Evolutionary conservation across 2,329 filamentous ascomycete species (phyloP), one percentile per base, ranked within the genome.

Genomic region (Trichoderma lentiforme): DNA sequence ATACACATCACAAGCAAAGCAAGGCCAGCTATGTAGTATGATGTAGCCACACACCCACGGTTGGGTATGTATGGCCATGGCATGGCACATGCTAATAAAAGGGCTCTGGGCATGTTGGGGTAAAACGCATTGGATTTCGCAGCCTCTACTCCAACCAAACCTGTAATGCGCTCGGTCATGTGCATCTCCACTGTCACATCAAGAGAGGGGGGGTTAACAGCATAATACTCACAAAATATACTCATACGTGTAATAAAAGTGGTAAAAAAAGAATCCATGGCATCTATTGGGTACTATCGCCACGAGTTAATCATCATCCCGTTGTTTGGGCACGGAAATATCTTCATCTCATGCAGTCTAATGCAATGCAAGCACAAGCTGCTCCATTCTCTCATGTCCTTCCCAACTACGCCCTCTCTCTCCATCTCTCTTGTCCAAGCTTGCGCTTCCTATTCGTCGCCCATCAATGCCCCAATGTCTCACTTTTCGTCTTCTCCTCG

Each of bases 261-360:
- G 14, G 34, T 36, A 36, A 36, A 36, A 36, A 36, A 36, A 36
- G 34, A 43, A 43, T n/a, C 28, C 28, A 26, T 34, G 11, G 15
- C n/a, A 21, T 30, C 21, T 26, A 34, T 15, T 47, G 63, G 47
- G 47, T 32, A 34, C 8, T n/a, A n/a, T 15, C 43, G 30, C 47
- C 11, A 21, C 21, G 47, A 53, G n/a, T 12, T 12, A 7, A 53
- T 53, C n/a, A 14, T 53, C 47, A 14, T 24, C 47, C 47, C 47
- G 47, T 12, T 53, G 47, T 53, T 65, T 65, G 62, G 62, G 62
- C 62, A 65, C 21, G 60, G 60, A 43, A 65, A 53, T 57, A 43
- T 67, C 51, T 57, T 58, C 51, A 28, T 64, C 15, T 34, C 39
- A 66, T 28, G 63, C 47, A 36, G n/a, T 26, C 30, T 30, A 56